A percentile compares a stretch with the other conserved stretches of the same genome.
Evolutionary conservation across 2,329 filamentous ascomycete genomes (phyloP).

Genomic region (Fonsecaea erecta): DNA sequence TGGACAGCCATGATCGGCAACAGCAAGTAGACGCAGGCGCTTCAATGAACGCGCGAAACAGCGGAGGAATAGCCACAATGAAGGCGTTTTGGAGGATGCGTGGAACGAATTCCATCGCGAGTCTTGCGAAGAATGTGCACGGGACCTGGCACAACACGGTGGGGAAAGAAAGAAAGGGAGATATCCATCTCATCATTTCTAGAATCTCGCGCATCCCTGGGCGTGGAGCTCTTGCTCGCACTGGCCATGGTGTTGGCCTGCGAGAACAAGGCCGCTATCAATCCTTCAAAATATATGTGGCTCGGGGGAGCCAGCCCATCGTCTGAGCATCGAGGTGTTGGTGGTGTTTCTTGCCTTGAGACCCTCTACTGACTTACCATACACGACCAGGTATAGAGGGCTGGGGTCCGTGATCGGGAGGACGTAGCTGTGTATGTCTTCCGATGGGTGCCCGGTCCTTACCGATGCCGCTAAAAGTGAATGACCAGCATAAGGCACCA

Average conservation of each 20-base stretch:
- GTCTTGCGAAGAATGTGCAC: constrained; percentile 27
- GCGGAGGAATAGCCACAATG: constrained; percentile 14
- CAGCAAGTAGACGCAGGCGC: constrained; percentile 13
- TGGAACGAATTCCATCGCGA: constrained; percentile 29
- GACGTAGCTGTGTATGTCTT: not conserved
- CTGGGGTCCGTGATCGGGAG: not conserved
- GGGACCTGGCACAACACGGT: constrained; percentile 23
- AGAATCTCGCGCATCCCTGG: not conserved
- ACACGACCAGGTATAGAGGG: not conserved
- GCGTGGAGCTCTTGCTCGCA: not conserved
- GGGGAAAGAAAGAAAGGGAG: constrained; percentile 4
- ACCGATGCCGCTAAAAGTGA: not conserved
- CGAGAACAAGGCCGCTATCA: not conserved
- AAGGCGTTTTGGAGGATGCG: constrained; percentile 3
- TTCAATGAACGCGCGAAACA: constrained; percentile 7
- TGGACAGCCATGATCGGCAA: constrained; percentile 31
- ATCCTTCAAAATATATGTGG: not conserved
- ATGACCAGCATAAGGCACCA: not conserved
- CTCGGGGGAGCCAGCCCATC: not conserved
- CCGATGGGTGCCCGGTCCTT: not conserved
- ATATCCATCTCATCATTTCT: not conserved
- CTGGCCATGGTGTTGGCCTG: not conserved
- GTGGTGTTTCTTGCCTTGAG: not conserved
- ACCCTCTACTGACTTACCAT: not conserved
- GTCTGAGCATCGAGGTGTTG: not conserved